Conservation (phyloP, 2,329 filamentous ascomycete genomes). For the Penicillium digitatum region DNA sequence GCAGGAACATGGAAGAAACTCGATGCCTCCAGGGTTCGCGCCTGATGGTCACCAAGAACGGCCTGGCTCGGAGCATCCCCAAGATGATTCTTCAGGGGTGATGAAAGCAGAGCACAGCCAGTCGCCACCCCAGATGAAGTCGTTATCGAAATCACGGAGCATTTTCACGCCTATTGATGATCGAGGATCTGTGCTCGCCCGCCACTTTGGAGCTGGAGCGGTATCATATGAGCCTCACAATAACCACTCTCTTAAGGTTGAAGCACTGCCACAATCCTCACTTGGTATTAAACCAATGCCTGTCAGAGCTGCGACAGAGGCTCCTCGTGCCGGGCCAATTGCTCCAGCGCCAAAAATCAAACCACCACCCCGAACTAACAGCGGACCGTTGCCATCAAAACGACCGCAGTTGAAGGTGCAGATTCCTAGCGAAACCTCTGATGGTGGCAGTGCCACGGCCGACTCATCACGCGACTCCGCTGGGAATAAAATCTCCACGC, state of each 20-base stretch:
- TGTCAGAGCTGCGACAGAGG: conserved; percentile 49
- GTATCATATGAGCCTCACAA: conserved; percentile 50
- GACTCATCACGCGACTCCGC: conserved; percentile 64
- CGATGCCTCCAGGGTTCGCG: conserved; percentile 66
- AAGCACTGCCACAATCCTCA: conserved; percentile 43
- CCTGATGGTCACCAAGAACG: conserved; percentile 54
- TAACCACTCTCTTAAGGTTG: conserved; percentile 41
- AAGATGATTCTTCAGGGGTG: conserved; percentile 49
- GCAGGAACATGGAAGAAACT: conserved; percentile 70
- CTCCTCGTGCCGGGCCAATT: conserved; percentile 49
- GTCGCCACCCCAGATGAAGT: conserved; percentile 58
- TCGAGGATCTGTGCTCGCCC: conserved; percentile 78
- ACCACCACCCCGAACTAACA: conserved; percentile 75
- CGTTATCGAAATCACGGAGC: conserved; percentile 71
- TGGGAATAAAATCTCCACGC: conserved; percentile 57
- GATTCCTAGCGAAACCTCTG: conserved; percentile 87
- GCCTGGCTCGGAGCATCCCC: conserved; percentile 55
- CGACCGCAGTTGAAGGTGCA: conserved; percentile 86
- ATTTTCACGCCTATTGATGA: conserved; percentile 98
- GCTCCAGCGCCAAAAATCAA: conserved; percentile 66
- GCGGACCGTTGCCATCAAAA: conserved; percentile 62
- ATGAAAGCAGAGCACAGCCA: conserved; percentile 41
- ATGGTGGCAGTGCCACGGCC: conserved; percentile 66
- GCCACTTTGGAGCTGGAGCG: conserved; percentile 68
- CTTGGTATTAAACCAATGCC: conserved; percentile 57